phyloP scores from a whole-genome alignment of 495 filamentous ascomycete species.

The Neurospora pannonica region DNA sequence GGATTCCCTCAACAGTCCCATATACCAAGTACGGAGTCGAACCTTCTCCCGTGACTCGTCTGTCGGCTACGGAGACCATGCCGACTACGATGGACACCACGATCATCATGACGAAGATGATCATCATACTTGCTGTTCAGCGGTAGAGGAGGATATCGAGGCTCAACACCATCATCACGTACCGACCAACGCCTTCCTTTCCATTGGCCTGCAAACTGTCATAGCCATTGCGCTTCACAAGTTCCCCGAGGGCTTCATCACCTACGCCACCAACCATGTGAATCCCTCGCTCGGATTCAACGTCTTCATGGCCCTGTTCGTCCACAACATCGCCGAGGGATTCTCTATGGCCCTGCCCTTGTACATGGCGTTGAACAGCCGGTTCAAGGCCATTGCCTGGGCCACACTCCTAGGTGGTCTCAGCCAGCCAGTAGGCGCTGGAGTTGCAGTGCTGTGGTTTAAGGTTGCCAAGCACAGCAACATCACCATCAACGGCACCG shows the following conservation, averaged over 20 bases:
- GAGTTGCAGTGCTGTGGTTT: constrained; percentile 76
- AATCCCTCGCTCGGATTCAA: constrained; percentile 78
- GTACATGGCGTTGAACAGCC: constrained; percentile 73
- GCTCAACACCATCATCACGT: constrained; percentile 86
- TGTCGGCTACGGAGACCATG: not conserved
- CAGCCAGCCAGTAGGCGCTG: constrained; percentile 79
- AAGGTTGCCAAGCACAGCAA: constrained; percentile 44
- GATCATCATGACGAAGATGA: constrained; percentile 17
- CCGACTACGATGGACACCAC: constrained; percentile 4
- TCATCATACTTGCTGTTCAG: constrained; percentile 16
- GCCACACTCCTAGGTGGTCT: constrained; percentile 74
- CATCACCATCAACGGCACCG: constrained; percentile 50
- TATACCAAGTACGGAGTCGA: not conserved
- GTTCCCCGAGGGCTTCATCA: constrained; percentile 96
- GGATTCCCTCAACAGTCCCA: not conserved
- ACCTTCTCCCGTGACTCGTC: not conserved
- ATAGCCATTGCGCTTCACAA: constrained; percentile 95
- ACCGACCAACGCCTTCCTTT: constrained; percentile 86
- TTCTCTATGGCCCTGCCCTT: constrained; percentile 89
- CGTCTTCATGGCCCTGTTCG: constrained; percentile 90
- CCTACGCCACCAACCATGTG: constrained; percentile 95
- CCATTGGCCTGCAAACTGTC: constrained; percentile 85
- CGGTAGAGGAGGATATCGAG: constrained; percentile 29
- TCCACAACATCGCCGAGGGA: constrained; percentile 96
- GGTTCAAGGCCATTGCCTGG: constrained; percentile 74